Evolutionary conservation across 495 filamentous ascomycete genomes (phyloP).

Genomic region (Penicillium dipodomyicola): DNA sequence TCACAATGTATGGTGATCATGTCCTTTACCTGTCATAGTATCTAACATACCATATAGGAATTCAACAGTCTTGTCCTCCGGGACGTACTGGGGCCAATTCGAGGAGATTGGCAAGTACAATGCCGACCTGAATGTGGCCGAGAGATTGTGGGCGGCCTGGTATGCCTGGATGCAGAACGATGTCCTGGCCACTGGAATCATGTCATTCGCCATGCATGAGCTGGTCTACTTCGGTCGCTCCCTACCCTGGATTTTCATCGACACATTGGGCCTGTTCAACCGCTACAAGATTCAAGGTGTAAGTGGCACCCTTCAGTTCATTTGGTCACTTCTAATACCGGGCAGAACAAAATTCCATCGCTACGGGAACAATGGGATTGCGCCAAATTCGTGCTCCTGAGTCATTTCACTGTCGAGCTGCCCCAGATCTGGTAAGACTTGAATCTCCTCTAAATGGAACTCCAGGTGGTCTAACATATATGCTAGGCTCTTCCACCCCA

Average conservation of each 20-base stretch:
- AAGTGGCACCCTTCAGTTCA: slow-evolving; percentile 24
- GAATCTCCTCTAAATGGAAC: not conserved
- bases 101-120: slow-evolving; percentile 85
- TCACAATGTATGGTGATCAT: slow-evolving; percentile 10
- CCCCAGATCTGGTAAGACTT: slow-evolving; percentile 84
- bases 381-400: slow-evolving; percentile 83
- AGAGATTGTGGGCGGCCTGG: slow-evolving; percentile 90
- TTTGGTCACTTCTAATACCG: not conserved
- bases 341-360: slow-evolving; percentile 83
- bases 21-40: not conserved
- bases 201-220: slow-evolving; percentile 97
- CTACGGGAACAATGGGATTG: slow-evolving; percentile 90
- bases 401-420: slow-evolving; percentile 94
- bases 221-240: slow-evolving; percentile 89
- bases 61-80: slow-evolving; percentile 53
- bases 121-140: slow-evolving; percentile 78
- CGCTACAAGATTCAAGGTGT: slow-evolving; percentile 93
- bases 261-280: slow-evolving; percentile 79
- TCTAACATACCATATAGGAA: slow-evolving; percentile 42
- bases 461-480: not conserved
- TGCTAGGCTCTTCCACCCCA: slow-evolving; percentile 85
- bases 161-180: slow-evolving; percentile 99
- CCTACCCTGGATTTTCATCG: slow-evolving; percentile 91
- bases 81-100: slow-evolving; percentile 76
- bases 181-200: slow-evolving; percentile 89